Evolutionary conservation across 2,329 filamentous ascomycete genomes (phyloP).

Genomic region (Trichoderma breve): DNA sequence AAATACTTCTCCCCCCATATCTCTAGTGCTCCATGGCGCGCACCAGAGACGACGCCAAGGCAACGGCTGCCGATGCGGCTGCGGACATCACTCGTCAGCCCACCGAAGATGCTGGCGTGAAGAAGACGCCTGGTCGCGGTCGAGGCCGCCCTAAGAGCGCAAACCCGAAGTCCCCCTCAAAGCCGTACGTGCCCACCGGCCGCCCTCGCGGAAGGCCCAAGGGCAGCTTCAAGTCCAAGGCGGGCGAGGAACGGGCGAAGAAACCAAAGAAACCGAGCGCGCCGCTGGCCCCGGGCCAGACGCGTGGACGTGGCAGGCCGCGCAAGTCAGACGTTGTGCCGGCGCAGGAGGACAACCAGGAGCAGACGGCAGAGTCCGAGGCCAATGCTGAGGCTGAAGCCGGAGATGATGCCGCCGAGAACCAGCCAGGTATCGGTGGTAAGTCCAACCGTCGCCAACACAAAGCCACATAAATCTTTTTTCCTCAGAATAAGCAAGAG

Average conservation of each 20-base stretch:
- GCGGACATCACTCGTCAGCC: conserved; percentile 29
- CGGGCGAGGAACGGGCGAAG: background rate
- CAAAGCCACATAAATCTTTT: background rate
- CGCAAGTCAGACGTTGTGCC: conserved; percentile 28
- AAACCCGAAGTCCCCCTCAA: conserved; percentile 33
- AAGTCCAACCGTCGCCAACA: conserved; percentile 16
- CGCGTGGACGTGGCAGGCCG: conserved; percentile 32
- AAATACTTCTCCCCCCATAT: background rate
- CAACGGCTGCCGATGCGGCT: conserved; percentile 33
- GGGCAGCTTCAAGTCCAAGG: conserved; percentile 37
- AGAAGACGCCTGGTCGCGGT: conserved; percentile 41
- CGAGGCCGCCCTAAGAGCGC: conserved; percentile 44
- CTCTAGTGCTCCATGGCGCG: conserved; percentile 30
- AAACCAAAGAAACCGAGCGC: conserved; percentile 20
- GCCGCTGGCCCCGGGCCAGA: conserved; percentile 21
- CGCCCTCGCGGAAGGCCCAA: conserved; percentile 50
- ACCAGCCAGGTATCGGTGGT: conserved; percentile 12
- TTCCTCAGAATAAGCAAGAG: background rate
- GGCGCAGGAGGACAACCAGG: conserved; percentile 25
- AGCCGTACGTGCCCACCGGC: conserved; percentile 39
- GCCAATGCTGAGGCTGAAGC: conserved; percentile 23
- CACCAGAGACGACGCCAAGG: conserved; percentile 32
- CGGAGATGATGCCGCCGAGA: conserved; percentile 11
- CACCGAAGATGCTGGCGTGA: conserved; percentile 32
- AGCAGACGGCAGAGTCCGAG: conserved; percentile 21